Percentiles rank a stretch among this genome's conserved stretches.
Evolutionary conservation across 305 asterid species (phyloP).

Genomic region (Fraxinus xanthoxyloides): DNA sequence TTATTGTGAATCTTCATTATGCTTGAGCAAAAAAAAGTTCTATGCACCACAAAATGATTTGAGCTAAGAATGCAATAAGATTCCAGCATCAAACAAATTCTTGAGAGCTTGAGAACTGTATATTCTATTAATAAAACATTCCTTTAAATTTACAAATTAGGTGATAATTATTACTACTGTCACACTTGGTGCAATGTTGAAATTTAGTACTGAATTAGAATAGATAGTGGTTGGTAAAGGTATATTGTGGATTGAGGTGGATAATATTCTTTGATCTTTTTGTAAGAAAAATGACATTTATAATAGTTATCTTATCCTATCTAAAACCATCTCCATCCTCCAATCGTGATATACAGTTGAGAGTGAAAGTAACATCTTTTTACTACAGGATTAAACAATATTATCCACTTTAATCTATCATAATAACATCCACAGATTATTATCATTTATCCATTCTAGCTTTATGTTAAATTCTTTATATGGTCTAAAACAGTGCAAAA

Average conservation of each 20-base stretch:
- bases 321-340: background rate
- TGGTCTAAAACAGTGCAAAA: background rate
- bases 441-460: background rate
- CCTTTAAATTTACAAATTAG: background rate
- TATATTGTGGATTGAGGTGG: background rate
- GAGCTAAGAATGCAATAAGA: background rate
- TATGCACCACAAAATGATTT: background rate
- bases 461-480: background rate
- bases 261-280: background rate
- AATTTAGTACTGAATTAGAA: background rate
- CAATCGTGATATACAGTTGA: background rate
- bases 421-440: background rate
- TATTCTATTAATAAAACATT: background rate
- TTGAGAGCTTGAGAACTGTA: background rate
- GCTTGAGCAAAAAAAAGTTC: background rate
- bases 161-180: background rate
- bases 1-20: background rate
- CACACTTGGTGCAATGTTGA: background rate
- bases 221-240: background rate
- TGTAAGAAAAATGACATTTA: background rate
- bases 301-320: background rate
- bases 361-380: background rate
- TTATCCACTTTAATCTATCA: background rate
- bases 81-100: background rate
- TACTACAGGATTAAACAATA: background rate